Evolutionary conservation across 306 rosid genomes (phyloP).

Genomic region (Cyclanthera cordifolia): DNA sequence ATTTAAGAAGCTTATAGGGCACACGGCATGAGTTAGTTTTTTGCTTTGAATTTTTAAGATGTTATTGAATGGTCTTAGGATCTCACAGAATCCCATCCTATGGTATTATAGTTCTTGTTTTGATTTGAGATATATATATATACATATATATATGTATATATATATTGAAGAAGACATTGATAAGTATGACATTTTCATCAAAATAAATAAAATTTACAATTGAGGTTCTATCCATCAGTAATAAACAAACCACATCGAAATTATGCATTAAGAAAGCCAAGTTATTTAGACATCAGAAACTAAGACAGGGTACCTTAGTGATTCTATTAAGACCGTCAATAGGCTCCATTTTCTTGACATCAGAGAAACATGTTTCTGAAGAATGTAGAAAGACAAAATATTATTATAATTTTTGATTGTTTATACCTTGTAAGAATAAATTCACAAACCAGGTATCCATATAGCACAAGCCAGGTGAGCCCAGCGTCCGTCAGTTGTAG

Average conservation of each 20-base stretch:
- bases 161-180: background rate
- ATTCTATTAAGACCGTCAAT: slow-evolving; percentile 87
- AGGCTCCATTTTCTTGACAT: slow-evolving; percentile 93
- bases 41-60: background rate
- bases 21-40: background rate
- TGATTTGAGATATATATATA: background rate
- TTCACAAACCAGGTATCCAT: slow-evolving; percentile 94
- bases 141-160: too few relatives aligned
- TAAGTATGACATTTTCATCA: background rate
- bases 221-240: background rate
- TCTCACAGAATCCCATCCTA: background rate
- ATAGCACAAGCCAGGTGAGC: slow-evolving; percentile 99
- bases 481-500: slow-evolving; percentile 97
- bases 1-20: background rate
- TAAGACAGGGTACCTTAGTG: slow-evolving; percentile 46
- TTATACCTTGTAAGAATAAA: slow-evolving; percentile 14
- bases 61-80: background rate
- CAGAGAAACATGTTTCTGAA: slow-evolving; percentile 95
- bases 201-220: background rate
- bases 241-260: background rate
- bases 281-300: background rate
- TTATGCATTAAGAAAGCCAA: background rate
- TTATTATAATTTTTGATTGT: slow-evolving; percentile 3
- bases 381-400: slow-evolving; percentile 19
- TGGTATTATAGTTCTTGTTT: background rate